A percentile compares a stretch with the other conserved stretches of the same genome.
These are phyloP conservation scores for Phanerochaete sordida DNA, from an alignment of 768 basidiomycete genomes.

Conservation along the genomic window DNA sequence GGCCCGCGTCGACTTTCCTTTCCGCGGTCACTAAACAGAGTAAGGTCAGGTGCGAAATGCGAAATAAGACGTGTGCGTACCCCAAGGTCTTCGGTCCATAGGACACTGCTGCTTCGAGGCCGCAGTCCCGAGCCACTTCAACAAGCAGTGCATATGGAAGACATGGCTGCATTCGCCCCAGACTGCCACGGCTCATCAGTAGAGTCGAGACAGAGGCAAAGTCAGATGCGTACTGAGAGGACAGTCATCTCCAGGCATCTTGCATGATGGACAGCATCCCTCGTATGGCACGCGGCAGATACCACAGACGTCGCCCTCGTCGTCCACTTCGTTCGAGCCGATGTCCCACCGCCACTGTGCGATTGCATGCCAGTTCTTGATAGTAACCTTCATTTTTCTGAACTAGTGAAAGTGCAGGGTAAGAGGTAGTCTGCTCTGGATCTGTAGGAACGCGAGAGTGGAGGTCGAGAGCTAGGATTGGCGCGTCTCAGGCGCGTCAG, in stretches of 20 bases:
- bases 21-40: conserved; percentile 46
- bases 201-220: background rate
- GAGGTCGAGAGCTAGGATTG: background rate
- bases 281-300: conserved; percentile 93
- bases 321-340: conserved; percentile 51
- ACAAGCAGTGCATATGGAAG: conserved; percentile 97
- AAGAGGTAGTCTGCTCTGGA: no score
- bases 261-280: conserved; percentile 93
- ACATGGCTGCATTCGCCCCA: conserved; percentile 98
- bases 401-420: no score
- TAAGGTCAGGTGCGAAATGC: background rate
- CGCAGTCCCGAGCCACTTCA: conserved; percentile 91
- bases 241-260: conserved; percentile 95
- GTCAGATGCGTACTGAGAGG: conserved; percentile 65
- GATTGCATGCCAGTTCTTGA: conserved; percentile 86
- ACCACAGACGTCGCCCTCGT: conserved; percentile 71
- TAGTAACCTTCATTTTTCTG: conserved; percentile 65
- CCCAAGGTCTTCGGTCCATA: conserved; percentile 95
- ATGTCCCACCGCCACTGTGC: conserved; percentile 89
- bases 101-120: conserved; percentile 95
- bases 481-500: background rate
- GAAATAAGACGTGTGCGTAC: conserved; percentile 40
- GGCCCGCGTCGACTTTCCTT: conserved; percentile 34
- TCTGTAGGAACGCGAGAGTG: background rate
- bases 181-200: conserved; percentile 44